Conservation (phyloP, 371 early-diverging fungal genomes). For the Coemansia sp. region DNA sequence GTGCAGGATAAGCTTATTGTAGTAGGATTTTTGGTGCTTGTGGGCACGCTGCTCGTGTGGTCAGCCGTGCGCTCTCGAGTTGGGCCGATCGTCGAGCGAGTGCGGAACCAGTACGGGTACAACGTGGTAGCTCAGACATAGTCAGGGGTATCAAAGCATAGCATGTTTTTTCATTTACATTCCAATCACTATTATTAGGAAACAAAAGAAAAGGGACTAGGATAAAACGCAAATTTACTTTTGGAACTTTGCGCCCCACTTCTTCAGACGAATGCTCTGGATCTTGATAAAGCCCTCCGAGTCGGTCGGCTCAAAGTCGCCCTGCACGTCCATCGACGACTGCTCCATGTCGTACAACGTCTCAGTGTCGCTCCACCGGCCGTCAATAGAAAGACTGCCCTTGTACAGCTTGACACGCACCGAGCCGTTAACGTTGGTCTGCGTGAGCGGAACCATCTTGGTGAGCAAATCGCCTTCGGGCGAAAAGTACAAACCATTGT, state of each 20-base stretch:
- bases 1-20: conserved; percentile 52
- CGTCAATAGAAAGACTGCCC: conserved; percentile 86
- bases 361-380: conserved; percentile 78
- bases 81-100: conserved; percentile 26
- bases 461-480: conserved; percentile 90
- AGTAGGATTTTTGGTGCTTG: conserved; percentile 45
- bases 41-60: conserved; percentile 46
- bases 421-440: conserved; percentile 82
- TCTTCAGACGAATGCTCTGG: conserved; percentile 93
- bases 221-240: not conserved
- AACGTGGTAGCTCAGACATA: not conserved
- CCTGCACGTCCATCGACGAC: conserved; percentile 92
- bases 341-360: conserved; percentile 93
- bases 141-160: no score
- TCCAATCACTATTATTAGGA: not conserved
- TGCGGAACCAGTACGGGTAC: conserved; percentile 36
- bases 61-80: conserved; percentile 33
- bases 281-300: conserved; percentile 96
- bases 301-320: conserved; percentile 88
- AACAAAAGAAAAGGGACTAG: not conserved
- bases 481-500: conserved; percentile 95
- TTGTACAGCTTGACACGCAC: conserved; percentile 95
- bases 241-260: conserved; percentile 62
- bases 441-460: conserved; percentile 76
- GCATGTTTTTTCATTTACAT: not conserved